phyloP scores from a whole-genome alignment of 2,329 filamentous ascomycete species.

The Neophaeococcomyces mojaviensis region DNA sequence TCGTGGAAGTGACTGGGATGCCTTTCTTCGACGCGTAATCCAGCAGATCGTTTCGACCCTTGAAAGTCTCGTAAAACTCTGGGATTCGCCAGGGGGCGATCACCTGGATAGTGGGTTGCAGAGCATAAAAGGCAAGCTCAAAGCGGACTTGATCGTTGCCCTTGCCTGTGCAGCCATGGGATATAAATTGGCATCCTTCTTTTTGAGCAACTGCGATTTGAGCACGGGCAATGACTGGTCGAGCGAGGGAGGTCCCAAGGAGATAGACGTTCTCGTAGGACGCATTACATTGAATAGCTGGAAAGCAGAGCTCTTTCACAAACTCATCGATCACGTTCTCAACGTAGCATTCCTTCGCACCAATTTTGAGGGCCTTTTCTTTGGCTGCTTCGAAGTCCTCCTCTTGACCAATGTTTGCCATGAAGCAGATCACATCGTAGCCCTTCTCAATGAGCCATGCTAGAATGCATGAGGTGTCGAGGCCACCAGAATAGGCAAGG shows the following conservation, averaged over 20 bases:
- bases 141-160: conserved; percentile 44
- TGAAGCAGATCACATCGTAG: conserved; percentile 56
- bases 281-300: conserved; percentile 64
- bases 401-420: conserved; percentile 64
- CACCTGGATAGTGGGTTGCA: conserved; percentile 38
- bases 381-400: conserved; percentile 70
- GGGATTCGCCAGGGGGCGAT: conserved; percentile 44
- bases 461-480: conserved; percentile 53
- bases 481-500: conserved; percentile 40
- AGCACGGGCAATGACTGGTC: conserved; percentile 41
- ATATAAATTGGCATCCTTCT: conserved; percentile 34
- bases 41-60: conserved; percentile 42
- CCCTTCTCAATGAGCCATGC: conserved; percentile 40
- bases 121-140: conserved; percentile 44
- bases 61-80: conserved; percentile 42
- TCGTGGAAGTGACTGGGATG: conserved; percentile 43
- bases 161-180: conserved; percentile 42
- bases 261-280: conserved; percentile 22
- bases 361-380: conserved; percentile 56
- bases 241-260: conserved; percentile 29
- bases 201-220: conserved; percentile 35
- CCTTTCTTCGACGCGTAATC: conserved; percentile 41
- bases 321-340: conserved; percentile 65
- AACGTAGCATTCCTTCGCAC: conserved; percentile 52
- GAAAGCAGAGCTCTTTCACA: conserved; percentile 73